Evolutionary conservation across 2,329 filamentous ascomycete species (phyloP), one percentile per base, ranked within the genome.

Genomic region (Xylariaceae sp.): DNA sequence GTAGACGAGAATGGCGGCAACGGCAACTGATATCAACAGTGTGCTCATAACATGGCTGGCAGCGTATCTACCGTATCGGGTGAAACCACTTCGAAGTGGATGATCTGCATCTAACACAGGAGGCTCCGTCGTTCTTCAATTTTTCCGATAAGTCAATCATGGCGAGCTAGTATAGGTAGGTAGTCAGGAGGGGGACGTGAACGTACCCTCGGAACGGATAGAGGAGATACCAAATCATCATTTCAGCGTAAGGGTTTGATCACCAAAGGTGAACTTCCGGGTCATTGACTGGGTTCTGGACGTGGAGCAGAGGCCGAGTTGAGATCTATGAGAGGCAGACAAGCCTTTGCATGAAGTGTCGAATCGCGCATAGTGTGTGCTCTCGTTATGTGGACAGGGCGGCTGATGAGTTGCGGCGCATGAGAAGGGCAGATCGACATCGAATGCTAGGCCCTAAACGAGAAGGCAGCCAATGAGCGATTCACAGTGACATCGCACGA

Each of bases 201-300:
- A 81, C 87, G 74, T 75, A 89, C 88, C 88, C 87, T 82, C 88
- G 82, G 66, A 92, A 78, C 70, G 88, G 88, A 76, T 88, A 91
- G 65, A 92, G 77, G 55, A 92, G 76, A 77, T 88, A 90, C 87
- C 87, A 90, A 75, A 90, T 87, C 87, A 90, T 84, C 69, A 68
- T 73, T 71, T 64, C 61, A 63, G 62, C 57, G 51, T 48, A 56
- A 58, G 55, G 49, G 57, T 53, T 63, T 60, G 60, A 55, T 53
- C 50, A 58, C 64, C 57, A 57, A 58, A 58, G 51, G 39, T 45
- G 42, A 56, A 35, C 51, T 59, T 52, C 51, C 51, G 50, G 56
- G 45, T 65, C 56, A 61, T 51, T 51, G 45, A 56, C 35, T 39
- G 56, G 56, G 15, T 15, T 50, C 35, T 35, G 34, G 35, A 17